Evolutionary conservation across 306 rosid species (phyloP).

Genomic region (Cucurbita maxima): DNA sequence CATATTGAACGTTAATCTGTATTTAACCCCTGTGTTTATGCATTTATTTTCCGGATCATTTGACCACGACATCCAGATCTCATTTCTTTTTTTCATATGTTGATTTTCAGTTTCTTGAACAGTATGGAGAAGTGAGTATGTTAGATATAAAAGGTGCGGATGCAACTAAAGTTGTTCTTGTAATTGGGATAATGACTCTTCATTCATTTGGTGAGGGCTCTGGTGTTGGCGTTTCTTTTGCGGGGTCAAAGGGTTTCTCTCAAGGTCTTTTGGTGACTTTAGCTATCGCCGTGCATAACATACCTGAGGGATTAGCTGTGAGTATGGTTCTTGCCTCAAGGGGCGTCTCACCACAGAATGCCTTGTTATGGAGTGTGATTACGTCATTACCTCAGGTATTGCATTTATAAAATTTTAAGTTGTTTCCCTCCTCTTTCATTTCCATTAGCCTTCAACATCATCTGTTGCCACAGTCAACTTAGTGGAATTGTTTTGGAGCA

Average conservation of each 20-base stretch:
- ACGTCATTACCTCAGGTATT: constrained; percentile 97
- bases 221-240: constrained; percentile 98
- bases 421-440: not conserved
- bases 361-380: constrained; percentile 94
- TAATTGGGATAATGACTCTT: constrained; percentile 95
- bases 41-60: not conserved
- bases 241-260: constrained; percentile 90
- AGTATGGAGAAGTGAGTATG: constrained; percentile 97
- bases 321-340: constrained; percentile 96
- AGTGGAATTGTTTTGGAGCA: not conserved
- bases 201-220: constrained; percentile 99
- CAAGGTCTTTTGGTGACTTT: constrained; percentile 95
- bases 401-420: not conserved
- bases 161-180: constrained; percentile 85
- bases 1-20: not conserved
- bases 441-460: not conserved
- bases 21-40: not conserved
- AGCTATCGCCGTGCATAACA: constrained; percentile 96
- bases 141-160: constrained; percentile 97
- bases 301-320: constrained; percentile 98
- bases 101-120: constrained; percentile 84
- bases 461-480: not conserved
- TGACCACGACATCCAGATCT: constrained; percentile 1
- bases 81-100: not conserved
- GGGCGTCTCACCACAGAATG: constrained; percentile 98